phyloP scores from a whole-genome alignment of 768 basidiomycete species.

The Termitomyces heimii region DNA sequence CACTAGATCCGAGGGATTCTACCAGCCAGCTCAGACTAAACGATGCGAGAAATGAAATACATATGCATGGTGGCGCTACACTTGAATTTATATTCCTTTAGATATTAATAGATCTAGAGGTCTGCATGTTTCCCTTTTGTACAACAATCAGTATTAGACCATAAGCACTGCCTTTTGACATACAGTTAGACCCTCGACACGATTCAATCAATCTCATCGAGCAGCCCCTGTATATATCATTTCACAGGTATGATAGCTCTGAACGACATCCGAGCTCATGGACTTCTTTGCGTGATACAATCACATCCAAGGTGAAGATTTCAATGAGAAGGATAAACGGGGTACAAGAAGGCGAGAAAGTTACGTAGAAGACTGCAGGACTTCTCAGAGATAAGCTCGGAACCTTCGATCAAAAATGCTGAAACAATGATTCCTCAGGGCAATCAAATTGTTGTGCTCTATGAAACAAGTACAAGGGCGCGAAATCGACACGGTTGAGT shows the following conservation, averaged over 20 bases:
- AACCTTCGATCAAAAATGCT: background rate
- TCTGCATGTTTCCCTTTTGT: background rate
- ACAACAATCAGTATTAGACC: background rate
- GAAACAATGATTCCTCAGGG: background rate
- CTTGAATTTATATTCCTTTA: background rate
- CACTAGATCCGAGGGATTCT: background rate
- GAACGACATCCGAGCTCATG: background rate
- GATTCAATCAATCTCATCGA: background rate
- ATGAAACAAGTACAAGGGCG: background rate
- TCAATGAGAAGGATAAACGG: background rate
- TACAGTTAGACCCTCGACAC: background rate
- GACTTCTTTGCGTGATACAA: background rate
- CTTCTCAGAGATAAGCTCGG: too few relatives aligned
- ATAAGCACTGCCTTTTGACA: background rate
- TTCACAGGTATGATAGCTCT: background rate
- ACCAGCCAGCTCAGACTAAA: too few relatives aligned
- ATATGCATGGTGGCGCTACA: background rate
- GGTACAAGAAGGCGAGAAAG: background rate
- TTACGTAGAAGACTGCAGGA: background rate
- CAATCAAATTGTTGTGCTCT: background rate
- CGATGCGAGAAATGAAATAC: background rate
- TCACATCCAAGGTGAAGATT: background rate
- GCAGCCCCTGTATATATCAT: background rate
- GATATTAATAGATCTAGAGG: background rate
- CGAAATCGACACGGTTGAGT: background rate